A percentile compares a stretch with the other conserved stretches of the same genome.
Evolutionary conservation across 164 flowering plant species (phyloP).

Genomic region (Litsea cubeba): DNA sequence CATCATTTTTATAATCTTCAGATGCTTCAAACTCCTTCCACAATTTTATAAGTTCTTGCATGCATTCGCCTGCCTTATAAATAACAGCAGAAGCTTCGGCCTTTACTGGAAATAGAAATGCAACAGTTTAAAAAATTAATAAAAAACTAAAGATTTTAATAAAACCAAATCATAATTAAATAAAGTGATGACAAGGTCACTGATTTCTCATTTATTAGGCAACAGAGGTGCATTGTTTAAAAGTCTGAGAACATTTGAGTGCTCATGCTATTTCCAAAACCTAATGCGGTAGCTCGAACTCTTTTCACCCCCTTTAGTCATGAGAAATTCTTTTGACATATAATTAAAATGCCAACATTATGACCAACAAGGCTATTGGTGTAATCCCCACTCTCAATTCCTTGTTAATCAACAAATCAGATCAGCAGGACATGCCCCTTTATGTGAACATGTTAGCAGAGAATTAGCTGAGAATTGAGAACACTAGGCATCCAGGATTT

Average conservation of each 20-base stretch:
- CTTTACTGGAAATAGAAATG: conserved; percentile 45
- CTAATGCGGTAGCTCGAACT: neutral
- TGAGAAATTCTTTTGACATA: too few relatives aligned
- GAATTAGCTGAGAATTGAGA: too few relatives aligned
- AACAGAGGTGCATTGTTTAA: neutral
- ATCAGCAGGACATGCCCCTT: neutral
- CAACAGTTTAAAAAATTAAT: neutral
- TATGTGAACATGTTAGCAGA: neutral
- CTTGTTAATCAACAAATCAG: neutral
- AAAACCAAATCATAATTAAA: neutral
- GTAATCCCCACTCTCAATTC: too few relatives aligned
- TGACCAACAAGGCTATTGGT: neutral
- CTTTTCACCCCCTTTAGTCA: neutral
- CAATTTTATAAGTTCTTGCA: conserved; percentile 82
- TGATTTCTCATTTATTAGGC: neutral
- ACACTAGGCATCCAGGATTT: neutral
- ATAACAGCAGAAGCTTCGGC: conserved; percentile 61
- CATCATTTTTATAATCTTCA: conserved; percentile 47
- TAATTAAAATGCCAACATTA: neutral
- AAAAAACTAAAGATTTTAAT: neutral
- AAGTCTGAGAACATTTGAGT: neutral
- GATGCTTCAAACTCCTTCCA: conserved; percentile 87
- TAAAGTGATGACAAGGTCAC: neutral
- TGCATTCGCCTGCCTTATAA: conserved; percentile 89
- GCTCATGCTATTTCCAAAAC: neutral